A percentile compares a stretch with the other conserved stretches of the same genome.
Evolutionary conservation across 2,329 filamentous ascomycete species (phyloP).

Genomic region (Ustulina deusta): DNA sequence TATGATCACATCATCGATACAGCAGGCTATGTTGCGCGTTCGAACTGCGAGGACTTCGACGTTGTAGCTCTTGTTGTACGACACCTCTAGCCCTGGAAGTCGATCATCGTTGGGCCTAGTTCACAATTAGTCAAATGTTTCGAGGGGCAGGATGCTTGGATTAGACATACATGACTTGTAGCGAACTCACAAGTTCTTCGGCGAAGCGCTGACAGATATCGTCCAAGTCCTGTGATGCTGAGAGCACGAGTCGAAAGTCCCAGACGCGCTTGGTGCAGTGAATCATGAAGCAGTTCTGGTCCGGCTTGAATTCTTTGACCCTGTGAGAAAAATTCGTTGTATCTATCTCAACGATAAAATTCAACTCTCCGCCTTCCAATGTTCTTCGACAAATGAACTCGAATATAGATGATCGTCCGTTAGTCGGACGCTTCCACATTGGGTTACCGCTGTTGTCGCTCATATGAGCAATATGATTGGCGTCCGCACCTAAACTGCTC

Average conservation of each 20-base stretch:
- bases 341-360: slow-evolving; percentile 48
- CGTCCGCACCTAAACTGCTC: slow-evolving; percentile 40
- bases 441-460: slow-evolving; percentile 26
- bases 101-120: slow-evolving; percentile 38
- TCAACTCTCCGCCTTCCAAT: background rate
- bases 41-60: slow-evolving; percentile 42
- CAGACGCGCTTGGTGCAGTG: slow-evolving; percentile 48
- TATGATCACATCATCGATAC: slow-evolving; percentile 15
- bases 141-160: background rate
- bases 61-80: slow-evolving; percentile 39
- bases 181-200: slow-evolving; percentile 41
- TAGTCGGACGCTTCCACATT: slow-evolving; percentile 36
- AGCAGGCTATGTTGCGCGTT: slow-evolving; percentile 45
- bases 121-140: slow-evolving; percentile 6
- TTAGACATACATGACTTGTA: slow-evolving; percentile 46
- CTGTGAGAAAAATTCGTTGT: slow-evolving; percentile 38
- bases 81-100: slow-evolving; percentile 43
- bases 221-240: slow-evolving; percentile 38
- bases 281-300: slow-evolving; percentile 41
- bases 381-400: slow-evolving; percentile 41
- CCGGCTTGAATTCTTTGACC: slow-evolving; percentile 31
- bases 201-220: slow-evolving; percentile 43
- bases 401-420: slow-evolving; percentile 41
- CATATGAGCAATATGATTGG: slow-evolving; percentile 41
- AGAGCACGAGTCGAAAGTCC: slow-evolving; percentile 47